Conservation (phyloP, 2,329 filamentous ascomycete species). For the Xylariaceae sp. region DNA sequence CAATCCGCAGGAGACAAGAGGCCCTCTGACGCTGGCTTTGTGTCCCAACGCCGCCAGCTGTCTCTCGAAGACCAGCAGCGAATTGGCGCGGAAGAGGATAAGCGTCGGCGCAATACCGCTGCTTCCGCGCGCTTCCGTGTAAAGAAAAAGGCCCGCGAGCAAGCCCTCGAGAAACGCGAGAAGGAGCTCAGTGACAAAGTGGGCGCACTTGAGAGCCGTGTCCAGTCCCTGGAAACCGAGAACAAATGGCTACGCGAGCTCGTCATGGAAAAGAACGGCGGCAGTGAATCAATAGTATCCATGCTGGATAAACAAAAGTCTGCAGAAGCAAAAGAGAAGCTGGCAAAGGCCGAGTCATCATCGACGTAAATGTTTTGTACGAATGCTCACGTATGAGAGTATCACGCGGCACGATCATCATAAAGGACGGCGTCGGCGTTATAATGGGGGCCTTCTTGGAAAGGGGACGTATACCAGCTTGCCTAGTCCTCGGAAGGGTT, state of each 20-base stretch:
- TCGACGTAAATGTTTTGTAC: slow-evolving; percentile 3
- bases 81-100: slow-evolving; percentile 80
- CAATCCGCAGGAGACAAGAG: slow-evolving; percentile 39
- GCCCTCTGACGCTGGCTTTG: slow-evolving; percentile 44
- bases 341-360: slow-evolving; percentile 13
- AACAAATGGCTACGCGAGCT: slow-evolving; percentile 52
- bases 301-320: slow-evolving; percentile 50
- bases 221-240: slow-evolving; percentile 62
- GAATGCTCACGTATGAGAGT: no score
- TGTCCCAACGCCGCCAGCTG: slow-evolving; percentile 42
- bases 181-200: slow-evolving; percentile 85
- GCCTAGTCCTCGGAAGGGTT: no score
- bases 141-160: slow-evolving; percentile 95
- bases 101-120: slow-evolving; percentile 83
- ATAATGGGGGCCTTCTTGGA: no score
- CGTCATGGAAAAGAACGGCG: slow-evolving; percentile 79
- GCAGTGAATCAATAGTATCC: slow-evolving; percentile 50
- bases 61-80: slow-evolving; percentile 70
- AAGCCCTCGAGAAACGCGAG: slow-evolving; percentile 75
- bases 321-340: slow-evolving; percentile 26
- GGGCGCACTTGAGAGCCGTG: slow-evolving; percentile 66
- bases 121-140: slow-evolving; percentile 85
- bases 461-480: no score
- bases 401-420: no score
- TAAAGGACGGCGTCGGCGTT: no score